Evolutionary conservation across 345 rosid genomes (phyloP).

Genomic region (Physaria fendleri): DNA sequence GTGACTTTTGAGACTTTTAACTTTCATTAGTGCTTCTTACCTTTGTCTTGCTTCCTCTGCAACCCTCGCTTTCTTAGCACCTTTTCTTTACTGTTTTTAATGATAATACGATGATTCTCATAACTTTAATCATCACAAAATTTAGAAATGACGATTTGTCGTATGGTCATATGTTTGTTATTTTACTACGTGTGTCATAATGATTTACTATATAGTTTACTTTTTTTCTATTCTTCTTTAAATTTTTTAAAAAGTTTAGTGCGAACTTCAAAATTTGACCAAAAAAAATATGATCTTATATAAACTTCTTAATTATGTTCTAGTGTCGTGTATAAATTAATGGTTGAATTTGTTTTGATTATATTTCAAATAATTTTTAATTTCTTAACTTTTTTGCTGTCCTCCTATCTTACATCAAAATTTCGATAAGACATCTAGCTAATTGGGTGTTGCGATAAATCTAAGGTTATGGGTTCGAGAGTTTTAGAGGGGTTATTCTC

Average conservation of each 20-base stretch:
- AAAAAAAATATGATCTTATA: background rate
- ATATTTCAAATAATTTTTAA: background rate
- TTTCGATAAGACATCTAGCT: no score
- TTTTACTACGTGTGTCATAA: background rate
- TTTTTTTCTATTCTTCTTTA: background rate
- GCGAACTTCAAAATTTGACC: background rate
- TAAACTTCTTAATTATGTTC: background rate
- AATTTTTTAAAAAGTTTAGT: background rate
- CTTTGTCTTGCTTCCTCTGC: conserved; percentile 22
- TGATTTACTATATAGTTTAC: background rate
- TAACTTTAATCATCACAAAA: background rate
- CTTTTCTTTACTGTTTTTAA: background rate
- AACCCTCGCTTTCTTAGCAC: conserved; percentile 6
- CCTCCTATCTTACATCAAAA: no score
- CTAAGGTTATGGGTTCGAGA: no score
- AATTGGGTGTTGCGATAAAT: no score
- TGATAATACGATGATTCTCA: background rate
- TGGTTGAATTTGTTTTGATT: background rate
- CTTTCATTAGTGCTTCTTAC: conserved; percentile 28
- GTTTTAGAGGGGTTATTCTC: no score
- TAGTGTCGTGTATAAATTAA: background rate
- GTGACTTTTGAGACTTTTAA: conserved; percentile 12
- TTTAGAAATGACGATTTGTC: background rate
- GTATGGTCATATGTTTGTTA: background rate
- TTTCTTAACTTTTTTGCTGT: no score